Evolutionary conservation across 139 green algal genomes (phyloP).

Genomic region (Chlamydomonas sp.): DNA sequence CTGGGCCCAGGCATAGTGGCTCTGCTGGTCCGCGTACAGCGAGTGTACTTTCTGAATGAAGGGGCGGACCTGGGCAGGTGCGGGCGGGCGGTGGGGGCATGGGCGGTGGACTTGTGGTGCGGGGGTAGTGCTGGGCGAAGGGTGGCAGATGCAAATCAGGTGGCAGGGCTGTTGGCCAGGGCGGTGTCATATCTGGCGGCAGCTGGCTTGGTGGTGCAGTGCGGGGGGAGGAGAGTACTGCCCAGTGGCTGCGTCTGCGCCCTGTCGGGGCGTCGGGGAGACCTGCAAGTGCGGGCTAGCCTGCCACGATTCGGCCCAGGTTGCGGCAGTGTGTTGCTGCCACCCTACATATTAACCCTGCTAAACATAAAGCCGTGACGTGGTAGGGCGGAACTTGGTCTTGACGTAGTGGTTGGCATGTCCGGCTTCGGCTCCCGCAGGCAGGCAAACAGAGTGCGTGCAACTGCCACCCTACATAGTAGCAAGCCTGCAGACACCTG

Average conservation of each 20-base stretch:
- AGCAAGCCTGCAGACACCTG: neutral
- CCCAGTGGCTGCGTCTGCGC: neutral
- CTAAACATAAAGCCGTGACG: too few relatives aligned
- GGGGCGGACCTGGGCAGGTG: conserved; percentile 70
- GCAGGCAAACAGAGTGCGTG: too few relatives aligned
- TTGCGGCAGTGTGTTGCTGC: too few relatives aligned
- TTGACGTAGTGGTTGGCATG: too few relatives aligned
- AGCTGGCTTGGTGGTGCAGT: neutral
- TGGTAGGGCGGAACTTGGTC: too few relatives aligned
- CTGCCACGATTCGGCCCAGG: too few relatives aligned
- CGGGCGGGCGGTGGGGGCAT: neutral
- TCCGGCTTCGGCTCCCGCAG: too few relatives aligned
- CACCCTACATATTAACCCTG: too few relatives aligned
- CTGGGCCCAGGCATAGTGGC: neutral
- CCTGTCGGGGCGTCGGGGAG: neutral
- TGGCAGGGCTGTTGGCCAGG: neutral
- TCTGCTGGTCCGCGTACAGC: conserved; percentile 67
- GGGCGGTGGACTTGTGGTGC: neutral
- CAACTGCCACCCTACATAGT: too few relatives aligned
- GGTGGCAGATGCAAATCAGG: neutral
- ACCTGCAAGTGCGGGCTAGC: too few relatives aligned
- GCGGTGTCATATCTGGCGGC: neutral
- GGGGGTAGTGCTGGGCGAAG: neutral
- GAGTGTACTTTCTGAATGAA: conserved; percentile 85
- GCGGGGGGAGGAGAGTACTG: neutral